phyloP scores from a whole-genome alignment of 306 rosid genomes.

The Cicer pinnatifidum region DNA sequence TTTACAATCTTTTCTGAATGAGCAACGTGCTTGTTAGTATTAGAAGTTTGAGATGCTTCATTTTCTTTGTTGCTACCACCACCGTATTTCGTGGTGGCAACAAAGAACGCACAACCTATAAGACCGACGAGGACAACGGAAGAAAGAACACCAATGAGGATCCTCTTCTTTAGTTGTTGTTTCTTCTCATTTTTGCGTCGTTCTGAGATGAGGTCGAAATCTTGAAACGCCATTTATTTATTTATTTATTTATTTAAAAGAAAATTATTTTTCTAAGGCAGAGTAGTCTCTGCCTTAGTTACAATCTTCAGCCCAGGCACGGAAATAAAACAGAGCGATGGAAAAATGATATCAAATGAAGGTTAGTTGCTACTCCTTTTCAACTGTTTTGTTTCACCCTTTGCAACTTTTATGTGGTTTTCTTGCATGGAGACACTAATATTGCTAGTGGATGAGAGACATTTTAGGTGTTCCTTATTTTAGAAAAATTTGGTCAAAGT shows the following conservation, averaged over 20 bases:
- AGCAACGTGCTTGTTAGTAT: background rate
- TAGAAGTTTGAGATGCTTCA: background rate
- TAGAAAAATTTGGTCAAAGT: slow-evolving; percentile 43
- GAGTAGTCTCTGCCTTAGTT: slow-evolving; percentile 87
- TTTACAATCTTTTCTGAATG: slow-evolving; percentile 44
- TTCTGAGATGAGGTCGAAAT: slow-evolving; percentile 76
- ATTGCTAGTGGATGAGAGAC: slow-evolving; percentile 55
- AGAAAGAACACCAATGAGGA: slow-evolving; percentile 52
- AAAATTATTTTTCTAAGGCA: slow-evolving; percentile 65
- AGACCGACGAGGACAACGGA: slow-evolving; percentile 47
- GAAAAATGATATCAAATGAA: slow-evolving; percentile 3
- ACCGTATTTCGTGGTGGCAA: background rate
- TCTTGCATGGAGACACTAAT: slow-evolving; percentile 7
- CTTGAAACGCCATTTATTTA: slow-evolving; percentile 76
- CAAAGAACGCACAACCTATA: slow-evolving; percentile 49
- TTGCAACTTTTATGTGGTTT: slow-evolving; percentile 36
- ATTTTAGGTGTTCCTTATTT: slow-evolving; percentile 61
- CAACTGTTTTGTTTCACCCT: slow-evolving; percentile 6
- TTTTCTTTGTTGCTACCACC: background rate
- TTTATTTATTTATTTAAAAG: slow-evolving; percentile 29
- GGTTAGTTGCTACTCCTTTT: slow-evolving; percentile 20
- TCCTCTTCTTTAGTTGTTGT: slow-evolving; percentile 52
- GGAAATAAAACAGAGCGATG: slow-evolving; percentile 31
- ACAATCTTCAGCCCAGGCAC: slow-evolving; percentile 43
- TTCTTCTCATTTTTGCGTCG: slow-evolving; percentile 62